Base-by-base conservation (phyloP, 768 basidiomycete genomes). In the Tubosaeta sp. region DNA sequence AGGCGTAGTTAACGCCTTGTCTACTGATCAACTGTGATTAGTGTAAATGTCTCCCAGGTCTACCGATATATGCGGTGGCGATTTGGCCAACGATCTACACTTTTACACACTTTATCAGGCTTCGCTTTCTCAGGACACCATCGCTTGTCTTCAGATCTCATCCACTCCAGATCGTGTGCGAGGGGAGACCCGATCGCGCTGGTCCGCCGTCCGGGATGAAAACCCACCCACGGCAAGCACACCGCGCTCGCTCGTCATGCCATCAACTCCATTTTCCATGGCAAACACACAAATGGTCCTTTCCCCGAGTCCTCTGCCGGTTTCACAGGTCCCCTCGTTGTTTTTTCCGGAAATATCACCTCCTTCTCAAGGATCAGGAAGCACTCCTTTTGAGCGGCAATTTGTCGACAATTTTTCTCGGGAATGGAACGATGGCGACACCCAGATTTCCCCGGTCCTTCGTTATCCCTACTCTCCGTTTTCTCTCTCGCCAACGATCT, bases 321-420 rank as follows among this genome's bases (percentile, higher is more conserved):
- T 56, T 7, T 62, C 63, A 0, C 55, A 55, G 26, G 48, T 50
- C 6, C 59, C 63, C 5, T 54, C 54, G 37, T 33, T 65, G 43
- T 38, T 55, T 5, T 59, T 25, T 33, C 63, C 65, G 9, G 59
- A 57, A 14, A 59, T 71, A 41, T 69, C 69, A 10, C 67, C 65
- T 0, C 69, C 63, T 35, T 59, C 56, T 29, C 64, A 59, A 42
- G 65, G 55, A 46, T 52, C 58, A 16, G 57, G 48, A 54, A 60
- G 57, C 26, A 63, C 67, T 1, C 65, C 67, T 8, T 69, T 69
- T 14, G 67, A 67, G 29, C 59, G 58, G 31, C 67, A 67, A 34
- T 69, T 70, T 38, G n/a, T 22, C 17, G 45, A 50, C 48, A 44
- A 64, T 39, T 56, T 59, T 19, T 42, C 60, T 41, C 57, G 42